phyloP scores from a whole-genome alignment of 2,329 filamentous ascomycete genomes.

The Arthrinium puccinioides region DNA sequence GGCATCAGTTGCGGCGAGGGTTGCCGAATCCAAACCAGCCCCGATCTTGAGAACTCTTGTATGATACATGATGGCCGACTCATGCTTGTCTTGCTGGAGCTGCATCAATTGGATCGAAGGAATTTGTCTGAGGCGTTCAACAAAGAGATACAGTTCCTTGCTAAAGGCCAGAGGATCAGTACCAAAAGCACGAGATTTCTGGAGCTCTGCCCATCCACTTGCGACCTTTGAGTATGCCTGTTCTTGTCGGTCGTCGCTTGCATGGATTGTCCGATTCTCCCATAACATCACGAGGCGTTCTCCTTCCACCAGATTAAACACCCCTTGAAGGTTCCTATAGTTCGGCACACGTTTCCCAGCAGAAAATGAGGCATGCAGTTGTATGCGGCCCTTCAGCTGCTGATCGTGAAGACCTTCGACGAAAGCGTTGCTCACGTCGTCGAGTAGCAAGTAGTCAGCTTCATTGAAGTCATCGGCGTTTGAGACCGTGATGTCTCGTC shows the following conservation, averaged over 20 bases:
- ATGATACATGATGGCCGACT: slow-evolving; percentile 44
- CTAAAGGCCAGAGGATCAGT: slow-evolving; percentile 42
- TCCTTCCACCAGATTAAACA: slow-evolving; percentile 48
- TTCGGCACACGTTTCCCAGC: slow-evolving; percentile 22
- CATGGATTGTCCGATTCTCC: slow-evolving; percentile 28
- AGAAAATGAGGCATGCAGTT: slow-evolving; percentile 38
- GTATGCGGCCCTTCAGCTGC: slow-evolving; percentile 35
- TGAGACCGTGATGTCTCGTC: slow-evolving; percentile 41
- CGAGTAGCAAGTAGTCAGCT: slow-evolving; percentile 40
- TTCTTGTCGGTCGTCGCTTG: slow-evolving; percentile 26
- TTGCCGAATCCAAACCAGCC: slow-evolving; percentile 25
- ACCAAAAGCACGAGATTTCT: slow-evolving; percentile 30
- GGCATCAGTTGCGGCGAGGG: slow-evolving; percentile 11
- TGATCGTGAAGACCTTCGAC: slow-evolving; percentile 44
- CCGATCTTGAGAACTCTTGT: slow-evolving; percentile 34
- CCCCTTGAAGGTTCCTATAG: slow-evolving; percentile 44
- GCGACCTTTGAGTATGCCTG: slow-evolving; percentile 29
- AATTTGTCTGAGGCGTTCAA: slow-evolving; percentile 43
- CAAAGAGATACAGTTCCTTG: slow-evolving; percentile 41
- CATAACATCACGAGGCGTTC: slow-evolving; percentile 43
- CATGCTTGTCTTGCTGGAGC: slow-evolving; percentile 46
- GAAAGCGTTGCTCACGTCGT: slow-evolving; percentile 46
- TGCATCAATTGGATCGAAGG: slow-evolving; percentile 45
- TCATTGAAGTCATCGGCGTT: slow-evolving; percentile 34
- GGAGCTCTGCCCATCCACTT: slow-evolving; percentile 37